A percentile compares a stretch with the other conserved stretches of the same genome.
Evolutionary conservation across 108 stramenopile species (phyloP).

Genomic region (Cyclotella atomus): DNA sequence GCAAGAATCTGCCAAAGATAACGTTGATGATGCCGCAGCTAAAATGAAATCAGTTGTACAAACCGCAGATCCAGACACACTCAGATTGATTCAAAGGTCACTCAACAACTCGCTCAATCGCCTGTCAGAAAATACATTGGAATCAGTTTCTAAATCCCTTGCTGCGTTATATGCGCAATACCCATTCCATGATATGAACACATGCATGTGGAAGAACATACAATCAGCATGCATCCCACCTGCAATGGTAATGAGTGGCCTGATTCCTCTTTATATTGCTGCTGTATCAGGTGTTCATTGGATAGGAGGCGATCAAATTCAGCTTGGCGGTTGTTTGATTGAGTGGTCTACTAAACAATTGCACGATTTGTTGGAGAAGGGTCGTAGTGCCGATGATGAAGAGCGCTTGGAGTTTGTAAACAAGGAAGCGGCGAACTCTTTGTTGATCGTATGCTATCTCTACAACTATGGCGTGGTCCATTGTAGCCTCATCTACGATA

Average conservation of each 20-base stretch:
- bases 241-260: conserved; percentile 74
- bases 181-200: conserved; percentile 68
- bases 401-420: conserved; percentile 39
- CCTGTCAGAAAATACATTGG: conserved; percentile 88
- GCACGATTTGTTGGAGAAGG: conserved; percentile 30
- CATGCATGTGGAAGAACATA: conserved; percentile 76
- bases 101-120: conserved; percentile 92
- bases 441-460: conserved; percentile 90
- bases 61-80: conserved; percentile 34
- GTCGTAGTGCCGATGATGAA: conserved; percentile 17
- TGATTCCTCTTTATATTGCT: conserved; percentile 85
- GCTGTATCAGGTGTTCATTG: conserved; percentile 80
- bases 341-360: conserved; percentile 65
- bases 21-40: not conserved
- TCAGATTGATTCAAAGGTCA: conserved; percentile 64
- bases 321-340: conserved; percentile 73
- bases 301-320: conserved; percentile 78
- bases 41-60: not conserved
- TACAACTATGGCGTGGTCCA: conserved; percentile 92
- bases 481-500: conserved; percentile 89
- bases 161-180: conserved; percentile 58
- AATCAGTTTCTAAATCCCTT: conserved; percentile 82
- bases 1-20: conserved; percentile 27
- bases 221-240: conserved; percentile 65
- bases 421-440: conserved; percentile 80